phyloP scores from a whole-genome alignment of 2,329 filamentous ascomycete species.

The Penicillium verrucosum region DNA sequence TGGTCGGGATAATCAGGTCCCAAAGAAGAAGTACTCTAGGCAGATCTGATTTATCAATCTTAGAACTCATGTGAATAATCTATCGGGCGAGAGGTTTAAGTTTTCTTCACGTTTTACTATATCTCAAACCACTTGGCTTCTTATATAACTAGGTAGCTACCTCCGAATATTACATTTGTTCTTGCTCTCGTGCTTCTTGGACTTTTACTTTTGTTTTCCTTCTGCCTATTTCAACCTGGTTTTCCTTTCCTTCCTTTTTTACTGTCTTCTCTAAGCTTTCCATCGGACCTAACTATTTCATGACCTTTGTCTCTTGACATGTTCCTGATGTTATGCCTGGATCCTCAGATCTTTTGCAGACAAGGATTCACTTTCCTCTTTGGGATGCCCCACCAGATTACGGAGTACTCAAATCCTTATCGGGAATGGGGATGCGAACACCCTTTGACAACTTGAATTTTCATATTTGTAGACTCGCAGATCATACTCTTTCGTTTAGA shows the following conservation, averaged over 20 bases:
- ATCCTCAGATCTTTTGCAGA: not conserved
- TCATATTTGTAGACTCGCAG: not conserved
- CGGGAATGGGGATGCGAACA: constrained; percentile 18
- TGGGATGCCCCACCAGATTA: constrained; percentile 19
- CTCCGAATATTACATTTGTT: not conserved
- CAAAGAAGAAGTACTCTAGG: not conserved
- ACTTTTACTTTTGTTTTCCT: too few relatives aligned
- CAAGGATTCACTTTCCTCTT: constrained; percentile 21
- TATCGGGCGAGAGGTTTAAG: not conserved
- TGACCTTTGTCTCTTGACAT: not conserved
- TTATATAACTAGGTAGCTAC: not conserved
- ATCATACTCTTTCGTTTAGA: not conserved
- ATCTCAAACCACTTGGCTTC: not conserved
- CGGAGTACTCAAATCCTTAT: constrained; percentile 15
- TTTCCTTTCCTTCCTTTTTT: not conserved
- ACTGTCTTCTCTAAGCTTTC: not conserved
- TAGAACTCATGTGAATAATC: too few relatives aligned
- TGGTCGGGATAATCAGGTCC: not conserved
- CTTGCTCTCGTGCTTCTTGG: not conserved
- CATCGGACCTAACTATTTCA: too few relatives aligned
- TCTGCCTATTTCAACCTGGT: not conserved
- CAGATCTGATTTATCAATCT: not conserved
- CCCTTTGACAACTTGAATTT: not conserved
- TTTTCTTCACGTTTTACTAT: not conserved
- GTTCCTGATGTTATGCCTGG: not conserved